These are phyloP conservation scores for Delphinella strobiligena DNA, from an alignment of 2,329 filamentous ascomycete species.

Conservation along the genomic window DNA sequence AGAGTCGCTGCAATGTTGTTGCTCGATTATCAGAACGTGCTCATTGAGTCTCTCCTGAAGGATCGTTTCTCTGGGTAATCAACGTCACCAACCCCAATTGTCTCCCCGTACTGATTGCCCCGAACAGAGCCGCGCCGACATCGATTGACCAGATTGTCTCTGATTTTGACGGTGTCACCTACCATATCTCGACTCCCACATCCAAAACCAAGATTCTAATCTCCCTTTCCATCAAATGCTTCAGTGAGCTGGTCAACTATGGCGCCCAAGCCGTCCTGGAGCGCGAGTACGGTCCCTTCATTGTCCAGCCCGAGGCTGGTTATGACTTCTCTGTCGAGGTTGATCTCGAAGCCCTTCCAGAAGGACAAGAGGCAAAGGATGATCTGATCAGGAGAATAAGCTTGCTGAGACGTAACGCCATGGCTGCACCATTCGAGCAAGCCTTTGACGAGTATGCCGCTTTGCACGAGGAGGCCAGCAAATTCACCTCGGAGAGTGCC, in stretches of 20 bases:
- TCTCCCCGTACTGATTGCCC: slow-evolving; percentile 18
- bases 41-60: slow-evolving; percentile 90
- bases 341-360: slow-evolving; percentile 77
- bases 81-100: slow-evolving; percentile 8
- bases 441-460: slow-evolving; percentile 88
- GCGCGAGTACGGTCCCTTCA: slow-evolving; percentile 88
- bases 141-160: slow-evolving; percentile 97
- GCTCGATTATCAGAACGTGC: slow-evolving; percentile 96
- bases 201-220: slow-evolving; percentile 88
- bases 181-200: slow-evolving; percentile 95
- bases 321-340: slow-evolving; percentile 94
- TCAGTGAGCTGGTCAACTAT: slow-evolving; percentile 79
- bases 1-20: slow-evolving; percentile 55
- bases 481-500: slow-evolving; percentile 87
- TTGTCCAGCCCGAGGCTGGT: slow-evolving; percentile 73
- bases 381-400: slow-evolving; percentile 79
- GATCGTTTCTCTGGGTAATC: slow-evolving; percentile 82
- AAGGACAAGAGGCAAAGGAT: slow-evolving; percentile 72
- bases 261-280: slow-evolving; percentile 84
- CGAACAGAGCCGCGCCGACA: slow-evolving; percentile 60
- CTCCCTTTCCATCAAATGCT: slow-evolving; percentile 92
- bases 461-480: slow-evolving; percentile 75
- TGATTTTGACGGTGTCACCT: slow-evolving; percentile 97
- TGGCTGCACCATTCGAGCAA: slow-evolving; percentile 96
- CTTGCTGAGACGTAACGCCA: slow-evolving; percentile 91